phyloP scores from a whole-genome alignment of 2,329 filamentous ascomycete species.

The Bipolaris cookei region DNA sequence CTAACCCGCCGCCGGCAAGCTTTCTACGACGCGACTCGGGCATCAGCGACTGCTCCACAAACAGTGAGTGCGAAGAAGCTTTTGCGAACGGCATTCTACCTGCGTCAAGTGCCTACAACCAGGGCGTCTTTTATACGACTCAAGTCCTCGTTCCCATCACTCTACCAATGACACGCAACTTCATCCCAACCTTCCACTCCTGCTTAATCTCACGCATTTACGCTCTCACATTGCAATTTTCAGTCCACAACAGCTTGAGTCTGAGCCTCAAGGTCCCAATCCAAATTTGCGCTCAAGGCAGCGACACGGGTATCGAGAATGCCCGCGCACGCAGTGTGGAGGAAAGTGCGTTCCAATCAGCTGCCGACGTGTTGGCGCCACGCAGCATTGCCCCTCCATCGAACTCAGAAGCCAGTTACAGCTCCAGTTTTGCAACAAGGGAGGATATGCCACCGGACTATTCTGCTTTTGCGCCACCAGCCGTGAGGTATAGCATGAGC shows the following conservation, averaged over 20 bases:
- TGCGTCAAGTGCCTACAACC: constrained; percentile 52
- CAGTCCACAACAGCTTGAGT: constrained; percentile 49
- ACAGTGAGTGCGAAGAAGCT: constrained; percentile 17
- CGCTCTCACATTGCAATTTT: constrained; percentile 64
- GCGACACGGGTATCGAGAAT: constrained; percentile 43
- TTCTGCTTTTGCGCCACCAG: constrained; percentile 25
- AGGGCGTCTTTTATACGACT: constrained; percentile 64
- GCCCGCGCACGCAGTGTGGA: constrained; percentile 42
- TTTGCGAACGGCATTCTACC: constrained; percentile 42
- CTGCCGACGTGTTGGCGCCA: constrained; percentile 45
- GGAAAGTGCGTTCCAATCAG: constrained; percentile 31
- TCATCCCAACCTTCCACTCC: constrained; percentile 72
- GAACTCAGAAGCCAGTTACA: constrained; percentile 13
- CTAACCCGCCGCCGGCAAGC: constrained; percentile 36
- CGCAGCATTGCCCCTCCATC: constrained; percentile 44
- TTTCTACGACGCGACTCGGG: constrained; percentile 52
- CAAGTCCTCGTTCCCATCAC: constrained; percentile 68
- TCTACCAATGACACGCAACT: constrained; percentile 65
- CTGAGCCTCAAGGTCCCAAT: constrained; percentile 55
- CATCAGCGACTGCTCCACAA: constrained; percentile 44
- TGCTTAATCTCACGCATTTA: constrained; percentile 72
- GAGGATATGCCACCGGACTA: constrained; percentile 43
- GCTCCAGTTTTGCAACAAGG: constrained; percentile 11
- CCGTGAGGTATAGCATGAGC: constrained; percentile 12
- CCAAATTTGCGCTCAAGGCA: constrained; percentile 53